These are phyloP conservation scores for Hermanozyma aechmeae DNA, from an alignment of 805 yeast genomes.

Conservation along the genomic window DNA sequence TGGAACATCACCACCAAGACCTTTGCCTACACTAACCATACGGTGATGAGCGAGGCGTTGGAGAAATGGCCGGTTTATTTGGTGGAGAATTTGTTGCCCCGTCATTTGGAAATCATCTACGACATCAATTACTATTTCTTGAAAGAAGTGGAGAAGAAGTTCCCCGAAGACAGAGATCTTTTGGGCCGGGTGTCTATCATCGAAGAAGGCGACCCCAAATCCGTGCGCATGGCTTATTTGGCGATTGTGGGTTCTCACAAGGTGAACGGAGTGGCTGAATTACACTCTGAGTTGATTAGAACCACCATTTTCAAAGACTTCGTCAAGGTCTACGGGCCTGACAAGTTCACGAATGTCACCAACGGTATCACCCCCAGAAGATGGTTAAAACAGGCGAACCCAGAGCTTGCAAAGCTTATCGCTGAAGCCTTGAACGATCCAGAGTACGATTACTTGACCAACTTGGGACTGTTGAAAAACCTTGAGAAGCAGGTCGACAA, in stretches of 20 bases:
- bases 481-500: constrained; percentile 64
- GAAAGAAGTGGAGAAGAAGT: constrained; percentile 61
- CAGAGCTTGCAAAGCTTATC: constrained; percentile 66
- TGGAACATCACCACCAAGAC: constrained; percentile 76
- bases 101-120: constrained; percentile 85
- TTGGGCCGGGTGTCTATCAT: constrained; percentile 69
- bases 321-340: constrained; percentile 70
- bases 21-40: constrained; percentile 90
- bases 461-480: constrained; percentile 57
- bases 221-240: constrained; percentile 84
- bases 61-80: constrained; percentile 93
- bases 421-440: constrained; percentile 59
- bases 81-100: constrained; percentile 70
- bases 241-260: constrained; percentile 90
- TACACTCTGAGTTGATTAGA: constrained; percentile 84
- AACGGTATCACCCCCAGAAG: constrained; percentile 95
- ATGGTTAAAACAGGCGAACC: constrained; percentile 93
- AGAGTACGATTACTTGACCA: constrained; percentile 55
- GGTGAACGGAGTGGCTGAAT: constrained; percentile 93
- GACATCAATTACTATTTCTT: constrained; percentile 76
- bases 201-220: constrained; percentile 74
- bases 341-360: constrained; percentile 84
- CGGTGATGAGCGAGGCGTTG: constrained; percentile 89
- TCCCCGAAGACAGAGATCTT: constrained; percentile 66
- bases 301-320: constrained; percentile 88